Percentiles rank a stretch among this genome's conserved stretches.
phyloP scores from a whole-genome alignment of 192 early-diverging fungal species.

The Coemansia biformis region DNA sequence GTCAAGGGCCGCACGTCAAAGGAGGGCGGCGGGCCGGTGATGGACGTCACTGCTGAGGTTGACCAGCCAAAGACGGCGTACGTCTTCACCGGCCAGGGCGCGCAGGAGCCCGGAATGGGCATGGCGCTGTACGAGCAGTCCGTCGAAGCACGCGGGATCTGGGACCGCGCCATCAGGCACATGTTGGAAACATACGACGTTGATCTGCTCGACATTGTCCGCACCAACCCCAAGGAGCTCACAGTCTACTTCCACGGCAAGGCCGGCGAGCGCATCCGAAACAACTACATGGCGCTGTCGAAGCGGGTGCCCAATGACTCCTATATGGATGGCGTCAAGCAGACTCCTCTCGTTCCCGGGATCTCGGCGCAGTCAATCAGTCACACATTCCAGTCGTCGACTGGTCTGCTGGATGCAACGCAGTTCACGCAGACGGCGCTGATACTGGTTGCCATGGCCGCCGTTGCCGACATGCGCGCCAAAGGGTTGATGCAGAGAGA shows the following conservation, averaged over 20 bases:
- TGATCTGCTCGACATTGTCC: constrained; percentile 83
- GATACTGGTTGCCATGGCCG: constrained; percentile 78
- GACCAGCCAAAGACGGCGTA: constrained; percentile 86
- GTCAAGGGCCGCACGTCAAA: constrained; percentile 82
- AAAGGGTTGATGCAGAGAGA: too few species aligned
- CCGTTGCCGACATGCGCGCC: too few species aligned
- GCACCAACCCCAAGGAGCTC: too few species aligned
- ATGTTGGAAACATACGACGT: constrained; percentile 80
- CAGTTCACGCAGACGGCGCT: constrained; percentile 92
- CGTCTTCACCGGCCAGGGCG: constrained; percentile 96
- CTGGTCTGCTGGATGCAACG: too few species aligned
- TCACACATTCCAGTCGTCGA: too few species aligned
- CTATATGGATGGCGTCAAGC: too few species aligned
- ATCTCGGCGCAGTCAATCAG: too few species aligned
- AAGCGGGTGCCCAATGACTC: too few species aligned
- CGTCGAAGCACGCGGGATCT: constrained; percentile 71
- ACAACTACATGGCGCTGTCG: too few species aligned
- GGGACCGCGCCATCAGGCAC: constrained; percentile 89
- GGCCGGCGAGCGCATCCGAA: too few species aligned
- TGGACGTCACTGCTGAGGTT: constrained; percentile 78
- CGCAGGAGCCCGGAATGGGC: constrained; percentile 92
- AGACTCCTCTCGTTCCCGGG: too few species aligned
- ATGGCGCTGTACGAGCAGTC: constrained; percentile 87
- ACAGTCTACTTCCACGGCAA: too few species aligned
- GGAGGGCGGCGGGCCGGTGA: constrained; percentile 59